Evolutionary conservation across 345 rosid genomes (phyloP), one percentile per base, ranked within the genome.

Genomic region (Eucalyptus regnans): DNA sequence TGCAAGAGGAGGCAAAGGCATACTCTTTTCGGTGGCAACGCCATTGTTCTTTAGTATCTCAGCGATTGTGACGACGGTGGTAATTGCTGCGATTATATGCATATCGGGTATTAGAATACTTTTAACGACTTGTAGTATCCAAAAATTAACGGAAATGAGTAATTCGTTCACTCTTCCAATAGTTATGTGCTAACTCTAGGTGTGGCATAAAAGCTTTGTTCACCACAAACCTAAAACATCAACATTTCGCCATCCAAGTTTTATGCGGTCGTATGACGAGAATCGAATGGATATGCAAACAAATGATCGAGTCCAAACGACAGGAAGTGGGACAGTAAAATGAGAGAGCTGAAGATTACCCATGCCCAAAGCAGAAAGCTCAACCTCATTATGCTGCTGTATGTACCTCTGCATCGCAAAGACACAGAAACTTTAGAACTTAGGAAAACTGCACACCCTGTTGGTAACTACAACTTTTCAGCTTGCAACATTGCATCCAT

Each of bases 11-110:
- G 83, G 66, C 50, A 62, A 1, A 27, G 41, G 81, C 96, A 91
- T 93, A 97, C 98, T 96, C 92, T 96, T 96, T 93, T 96, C 98
- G 7, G 93, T 94, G 18, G 97, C 99, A 27, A 97, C 88, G 76
- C 98, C 99, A 90, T 95, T 97, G 87, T 96, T 96, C 96, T 97
- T 97, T 92, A 97, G 91, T 76, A 97, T 97, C 93, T 97, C 98
- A 15, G 99, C 96, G 89, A 97, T 95, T 37, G 96, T 95, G 33
- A 95, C 97, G 25, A 95, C 98, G 6, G 97, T 95, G 15, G 98
- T 92, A 88, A 96, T 96, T 80, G 97, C 97, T 96, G 92, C 29
- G 12, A 27, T 33, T 79, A 90, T 20, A 56, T 76, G 27, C 83
- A 76, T 0, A 25, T 76, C 8, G 1, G 48, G 25, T 76, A 41